Percentiles rank a stretch among this genome's conserved stretches.
These are phyloP conservation scores for Penicillium daleae DNA, from an alignment of 495 filamentous ascomycete genomes.

Conservation along the genomic window DNA sequence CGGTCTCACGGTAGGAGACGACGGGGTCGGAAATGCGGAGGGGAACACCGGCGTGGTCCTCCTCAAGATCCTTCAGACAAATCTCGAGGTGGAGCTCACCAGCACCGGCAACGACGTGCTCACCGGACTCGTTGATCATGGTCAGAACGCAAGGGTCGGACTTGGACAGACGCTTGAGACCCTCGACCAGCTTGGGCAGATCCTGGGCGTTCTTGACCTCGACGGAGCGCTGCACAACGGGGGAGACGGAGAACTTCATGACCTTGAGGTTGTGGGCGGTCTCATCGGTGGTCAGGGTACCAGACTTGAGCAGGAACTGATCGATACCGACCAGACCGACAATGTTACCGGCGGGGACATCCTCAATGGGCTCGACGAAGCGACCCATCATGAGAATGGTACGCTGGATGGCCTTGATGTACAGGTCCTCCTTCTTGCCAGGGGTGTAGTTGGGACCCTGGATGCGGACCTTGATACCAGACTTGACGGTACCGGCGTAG, in stretches of 20 bases:
- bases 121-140: slow-evolving; percentile 84
- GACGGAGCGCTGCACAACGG: slow-evolving; percentile 97
- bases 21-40: slow-evolving; percentile 96
- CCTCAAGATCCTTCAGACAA: slow-evolving; percentile 99
- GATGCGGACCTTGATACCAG: slow-evolving; percentile 99
- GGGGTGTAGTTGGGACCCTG: slow-evolving; percentile 99
- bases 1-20: slow-evolving; percentile 97
- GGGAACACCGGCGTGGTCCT: slow-evolving; percentile 98
- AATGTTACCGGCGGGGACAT: slow-evolving; percentile 99
- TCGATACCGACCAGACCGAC: slow-evolving; percentile 98
- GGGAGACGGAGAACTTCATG: slow-evolving; percentile 99
- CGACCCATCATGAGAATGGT: slow-evolving; percentile 99
- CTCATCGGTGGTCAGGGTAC: slow-evolving; percentile 96
- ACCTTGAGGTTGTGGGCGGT: slow-evolving; percentile 99
- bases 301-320: slow-evolving; percentile 99
- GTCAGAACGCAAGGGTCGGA: slow-evolving; percentile 98
- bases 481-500: slow-evolving; percentile 95
- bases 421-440: slow-evolving; percentile 97
- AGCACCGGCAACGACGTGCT: slow-evolving; percentile 98
- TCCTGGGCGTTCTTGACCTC: slow-evolving; percentile 99
- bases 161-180: slow-evolving; percentile 99
- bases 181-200: slow-evolving; percentile 99
- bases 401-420: slow-evolving; percentile 99
- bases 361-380: slow-evolving; percentile 98
- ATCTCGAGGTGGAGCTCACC: slow-evolving; percentile 99